Conservation (phyloP, 2,329 filamentous ascomycete species). For the Clonostachys rosea region DNA sequence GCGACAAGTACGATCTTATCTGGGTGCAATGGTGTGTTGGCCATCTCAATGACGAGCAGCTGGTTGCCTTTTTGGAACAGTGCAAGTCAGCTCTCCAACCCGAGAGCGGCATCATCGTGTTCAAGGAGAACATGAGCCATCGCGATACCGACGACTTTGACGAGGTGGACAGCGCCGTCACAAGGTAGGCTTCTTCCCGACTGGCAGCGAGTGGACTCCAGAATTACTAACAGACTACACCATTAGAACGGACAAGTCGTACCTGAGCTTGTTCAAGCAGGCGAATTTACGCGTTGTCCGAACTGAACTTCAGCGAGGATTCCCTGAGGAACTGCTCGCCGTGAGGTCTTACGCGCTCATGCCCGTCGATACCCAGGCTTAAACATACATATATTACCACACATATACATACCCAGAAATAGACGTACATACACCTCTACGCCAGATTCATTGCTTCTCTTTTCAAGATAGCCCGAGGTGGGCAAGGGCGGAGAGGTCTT, state of each 20-base stretch:
- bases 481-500: too few species aligned
- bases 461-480: too few species aligned
- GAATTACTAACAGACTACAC: too few species aligned
- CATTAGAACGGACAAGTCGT: constrained; percentile 64
- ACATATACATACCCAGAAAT: too few species aligned
- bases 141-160: constrained; percentile 66
- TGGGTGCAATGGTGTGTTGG: constrained; percentile 92
- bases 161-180: constrained; percentile 57
- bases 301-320: constrained; percentile 68
- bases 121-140: constrained; percentile 65
- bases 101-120: constrained; percentile 22
- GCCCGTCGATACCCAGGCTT: too few species aligned
- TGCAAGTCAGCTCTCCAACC: constrained; percentile 40
- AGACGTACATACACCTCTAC: too few species aligned
- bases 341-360: too few species aligned
- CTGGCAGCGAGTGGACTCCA: neutral
- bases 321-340: constrained; percentile 23
- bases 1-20: constrained; percentile 66
- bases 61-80: constrained; percentile 61
- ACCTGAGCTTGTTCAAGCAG: constrained; percentile 61
- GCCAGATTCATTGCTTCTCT: too few species aligned
- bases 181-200: constrained; percentile 37
- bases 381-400: too few species aligned
- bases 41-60: constrained; percentile 70
- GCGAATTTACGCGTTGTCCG: constrained; percentile 65